phyloP scores from a whole-genome alignment of 225 moss, liverwort and hornwort species.

The Neckera pumila region DNA sequence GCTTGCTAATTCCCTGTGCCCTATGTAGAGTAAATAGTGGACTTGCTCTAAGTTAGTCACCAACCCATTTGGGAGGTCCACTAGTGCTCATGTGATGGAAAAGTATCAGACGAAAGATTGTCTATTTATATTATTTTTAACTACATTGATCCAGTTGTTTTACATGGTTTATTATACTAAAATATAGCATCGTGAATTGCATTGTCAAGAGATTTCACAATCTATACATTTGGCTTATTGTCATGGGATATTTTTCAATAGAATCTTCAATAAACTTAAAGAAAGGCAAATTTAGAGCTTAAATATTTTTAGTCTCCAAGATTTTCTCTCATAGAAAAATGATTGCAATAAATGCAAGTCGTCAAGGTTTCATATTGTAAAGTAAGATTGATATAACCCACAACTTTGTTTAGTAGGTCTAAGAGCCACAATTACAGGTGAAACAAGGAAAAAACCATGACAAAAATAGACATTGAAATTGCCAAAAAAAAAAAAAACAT shows the following conservation, averaged over 20 bases:
- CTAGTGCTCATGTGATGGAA: not conserved
- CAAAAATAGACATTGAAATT: not conserved
- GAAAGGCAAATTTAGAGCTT: not conserved
- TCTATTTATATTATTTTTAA: not conserved
- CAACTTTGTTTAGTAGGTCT: too few relatives aligned
- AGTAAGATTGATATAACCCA: not conserved
- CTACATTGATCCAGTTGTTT: not conserved
- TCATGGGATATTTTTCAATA: accelerated
- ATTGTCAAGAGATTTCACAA: accelerated
- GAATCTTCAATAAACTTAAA: not conserved
- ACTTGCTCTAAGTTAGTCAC: too few relatives aligned
- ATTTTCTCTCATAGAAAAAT: not conserved
- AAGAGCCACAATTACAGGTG: not conserved
- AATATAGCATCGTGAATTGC: not conserved
- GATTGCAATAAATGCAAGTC: not conserved
- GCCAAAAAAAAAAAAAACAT: too few relatives aligned
- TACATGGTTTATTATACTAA: not conserved
- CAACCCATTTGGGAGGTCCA: not conserved
- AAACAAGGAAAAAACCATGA: not conserved
- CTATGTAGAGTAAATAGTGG: too few relatives aligned
- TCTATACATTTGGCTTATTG: not conserved
- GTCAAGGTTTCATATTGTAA: accelerated
- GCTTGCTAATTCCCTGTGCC: too few relatives aligned
- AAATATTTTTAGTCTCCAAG: not conserved
- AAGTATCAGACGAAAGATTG: not conserved